Conservation (phyloP, 1,284 basidiomycete species). For the Leccinum angustisporum region DNA sequence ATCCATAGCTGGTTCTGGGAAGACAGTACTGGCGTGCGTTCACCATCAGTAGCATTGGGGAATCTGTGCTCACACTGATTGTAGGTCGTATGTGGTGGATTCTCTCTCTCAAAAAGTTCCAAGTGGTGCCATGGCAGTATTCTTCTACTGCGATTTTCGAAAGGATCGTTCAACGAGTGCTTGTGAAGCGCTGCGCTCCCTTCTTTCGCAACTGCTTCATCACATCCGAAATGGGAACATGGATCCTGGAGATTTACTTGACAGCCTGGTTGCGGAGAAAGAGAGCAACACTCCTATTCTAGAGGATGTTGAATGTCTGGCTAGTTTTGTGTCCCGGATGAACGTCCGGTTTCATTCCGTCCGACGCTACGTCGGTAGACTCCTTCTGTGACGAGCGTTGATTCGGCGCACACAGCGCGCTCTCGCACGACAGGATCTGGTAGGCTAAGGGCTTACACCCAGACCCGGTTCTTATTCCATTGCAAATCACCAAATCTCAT, state of each 20-base stretch:
- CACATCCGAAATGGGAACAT: background rate
- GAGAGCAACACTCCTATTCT: background rate
- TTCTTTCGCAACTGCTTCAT: conserved; percentile 10
- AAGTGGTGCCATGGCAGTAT: background rate
- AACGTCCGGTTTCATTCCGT: too few species aligned
- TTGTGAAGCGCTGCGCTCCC: conserved; percentile 11
- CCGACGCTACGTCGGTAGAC: too few species aligned
- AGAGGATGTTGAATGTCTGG: conserved; percentile 1
- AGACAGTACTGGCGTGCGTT: background rate
- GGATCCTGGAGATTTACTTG: background rate
- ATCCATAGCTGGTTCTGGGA: background rate
- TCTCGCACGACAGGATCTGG: too few species aligned
- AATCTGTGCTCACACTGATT: background rate
- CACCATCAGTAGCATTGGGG: too few species aligned
- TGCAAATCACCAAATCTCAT: too few species aligned
- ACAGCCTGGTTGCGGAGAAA: conserved; percentile 2
- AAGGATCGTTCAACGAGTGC: conserved; percentile 6
- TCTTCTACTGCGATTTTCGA: conserved; percentile 16
- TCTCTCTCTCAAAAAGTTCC: background rate
- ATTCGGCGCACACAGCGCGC: too few species aligned
- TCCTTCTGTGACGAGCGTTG: too few species aligned
- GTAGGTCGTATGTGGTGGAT: conserved; percentile 10
- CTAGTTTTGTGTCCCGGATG: conserved; percentile 2
- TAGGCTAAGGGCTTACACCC: too few species aligned
- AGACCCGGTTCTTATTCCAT: too few species aligned